Conservation (phyloP, 352 stramenopile genomes). For the Phytopythium chamaehyphon region DNA sequence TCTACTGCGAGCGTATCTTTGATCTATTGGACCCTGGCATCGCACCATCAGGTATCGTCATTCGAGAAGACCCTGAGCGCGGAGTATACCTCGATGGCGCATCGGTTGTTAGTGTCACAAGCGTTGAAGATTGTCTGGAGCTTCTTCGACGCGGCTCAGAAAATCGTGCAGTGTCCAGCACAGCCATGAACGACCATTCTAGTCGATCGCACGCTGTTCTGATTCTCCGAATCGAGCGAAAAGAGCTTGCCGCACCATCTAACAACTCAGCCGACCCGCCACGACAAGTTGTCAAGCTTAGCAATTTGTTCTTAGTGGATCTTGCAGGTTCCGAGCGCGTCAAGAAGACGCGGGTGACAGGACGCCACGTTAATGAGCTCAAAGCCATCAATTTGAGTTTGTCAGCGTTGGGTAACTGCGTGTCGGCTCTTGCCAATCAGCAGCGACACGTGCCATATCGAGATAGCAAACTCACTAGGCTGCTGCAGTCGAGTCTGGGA, state of each 20-base stretch:
- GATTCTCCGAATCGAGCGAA: conserved; percentile 79
- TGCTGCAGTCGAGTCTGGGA: conserved; percentile 65
- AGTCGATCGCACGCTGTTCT: conserved; percentile 86
- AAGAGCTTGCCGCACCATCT: conserved; percentile 26
- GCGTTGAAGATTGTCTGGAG: conserved; percentile 39
- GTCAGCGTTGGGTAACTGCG: conserved; percentile 72
- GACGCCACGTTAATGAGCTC: conserved; percentile 58
- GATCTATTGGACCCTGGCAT: conserved; percentile 54
- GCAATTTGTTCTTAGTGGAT: conserved; percentile 63
- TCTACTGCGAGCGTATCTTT: conserved; percentile 80
- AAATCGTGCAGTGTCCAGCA: conserved; percentile 77
- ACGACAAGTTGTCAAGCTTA: conserved; percentile 46
- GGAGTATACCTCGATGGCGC: conserved; percentile 67
- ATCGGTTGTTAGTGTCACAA: conserved; percentile 32
- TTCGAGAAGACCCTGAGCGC: conserved; percentile 56
- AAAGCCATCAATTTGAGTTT: conserved; percentile 74
- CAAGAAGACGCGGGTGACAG: conserved; percentile 55
- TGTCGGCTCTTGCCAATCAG: conserved; percentile 60
- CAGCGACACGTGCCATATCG: conserved; percentile 59
- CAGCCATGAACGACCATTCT: conserved; percentile 84
- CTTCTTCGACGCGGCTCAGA: conserved; percentile 47
- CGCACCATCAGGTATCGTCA: conserved; percentile 36
- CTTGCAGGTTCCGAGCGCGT: conserved; percentile 69
- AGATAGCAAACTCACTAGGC: conserved; percentile 68
- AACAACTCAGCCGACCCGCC: neutral